phyloP scores from a whole-genome alignment of 371 early-diverging fungal genomes.

The Syncephalastrum monosporum region DNA sequence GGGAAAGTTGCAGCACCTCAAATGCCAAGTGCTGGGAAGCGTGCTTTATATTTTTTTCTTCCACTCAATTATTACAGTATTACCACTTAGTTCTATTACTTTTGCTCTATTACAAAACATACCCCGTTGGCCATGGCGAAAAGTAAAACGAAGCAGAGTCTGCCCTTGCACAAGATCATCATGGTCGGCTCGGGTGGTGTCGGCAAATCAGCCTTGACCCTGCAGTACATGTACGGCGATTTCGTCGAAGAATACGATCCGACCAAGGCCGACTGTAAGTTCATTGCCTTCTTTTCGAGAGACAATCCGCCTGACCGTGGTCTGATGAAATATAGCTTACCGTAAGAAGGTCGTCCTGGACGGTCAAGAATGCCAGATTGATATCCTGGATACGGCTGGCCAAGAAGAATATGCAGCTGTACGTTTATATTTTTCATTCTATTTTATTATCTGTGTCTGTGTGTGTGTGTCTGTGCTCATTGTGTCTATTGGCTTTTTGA shows the following conservation, averaged over 20 bases:
- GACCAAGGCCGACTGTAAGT: slow-evolving; percentile 87
- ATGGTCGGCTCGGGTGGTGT: slow-evolving; percentile 95
- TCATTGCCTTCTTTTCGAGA: neutral
- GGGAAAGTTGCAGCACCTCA: too few relatives aligned
- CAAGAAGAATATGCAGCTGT: slow-evolving; percentile 89
- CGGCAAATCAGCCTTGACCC: slow-evolving; percentile 90
- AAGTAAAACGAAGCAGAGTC: slow-evolving; percentile 59
- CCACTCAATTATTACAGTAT: too few relatives aligned
- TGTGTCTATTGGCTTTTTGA: neutral
- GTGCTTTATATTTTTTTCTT: too few relatives aligned
- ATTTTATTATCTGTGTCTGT: neutral
- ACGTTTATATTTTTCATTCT: slow-evolving; percentile 17
- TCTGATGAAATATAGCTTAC: slow-evolving; percentile 44
- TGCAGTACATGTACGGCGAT: slow-evolving; percentile 93
- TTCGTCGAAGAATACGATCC: slow-evolving; percentile 96
- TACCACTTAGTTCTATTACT: too few relatives aligned
- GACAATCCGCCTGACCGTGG: neutral
- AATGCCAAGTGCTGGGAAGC: too few relatives aligned
- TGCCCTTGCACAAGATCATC: slow-evolving; percentile 86
- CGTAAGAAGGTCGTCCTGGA: slow-evolving; percentile 71
- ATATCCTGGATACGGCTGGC: slow-evolving; percentile 93
- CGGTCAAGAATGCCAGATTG: slow-evolving; percentile 79
- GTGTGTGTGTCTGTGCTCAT: neutral
- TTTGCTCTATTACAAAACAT: too few relatives aligned
- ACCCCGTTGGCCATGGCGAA: slow-evolving; percentile 15